Base-by-base conservation (phyloP, 805 yeast species). In the Dipodascopsis uninucleata region DNA sequence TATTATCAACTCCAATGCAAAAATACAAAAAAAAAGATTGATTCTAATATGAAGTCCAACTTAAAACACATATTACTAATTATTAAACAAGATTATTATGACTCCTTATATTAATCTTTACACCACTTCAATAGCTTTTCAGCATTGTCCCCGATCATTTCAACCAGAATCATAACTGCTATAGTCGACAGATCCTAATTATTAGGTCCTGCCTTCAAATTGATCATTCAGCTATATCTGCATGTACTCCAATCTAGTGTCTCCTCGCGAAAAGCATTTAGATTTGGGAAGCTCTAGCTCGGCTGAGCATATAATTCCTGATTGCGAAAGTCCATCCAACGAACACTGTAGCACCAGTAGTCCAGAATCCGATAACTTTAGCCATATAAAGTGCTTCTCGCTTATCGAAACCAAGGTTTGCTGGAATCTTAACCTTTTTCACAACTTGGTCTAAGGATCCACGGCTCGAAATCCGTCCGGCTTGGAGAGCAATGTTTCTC, bases 271-370 rank as follows among this genome's bases (percentile, higher is more conserved):
- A 26, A 26, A 12, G 14, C 29, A 12, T 12, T 12, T 14, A 26
- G 12, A 12, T 12, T 12, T 14, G 14, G 14, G 29, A n/a, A n/a
- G n/a, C n/a, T n/a, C n/a, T n/a, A n/a, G n/a, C n/a, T n/a, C n/a
- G n/a, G n/a, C n/a, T n/a, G 29, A 26, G 12, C 12, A 18, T 10
- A 8, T 35, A 35, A 31, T 35, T 8, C 38, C n/a, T 9, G 26
- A 18, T 10, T 12, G 40, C 40, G 10, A 28, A 38, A 9, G 44
- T n/a, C 44, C 44, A 36, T 20, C 42, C 42, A 17, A 38, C 20
- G 20, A 38, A 38, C n/a, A 7, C 20, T 16, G 40, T 6, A 35
- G 31, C 23, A n/a, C n/a, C 23, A 5, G 42, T 9, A 8, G 42
- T 8, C 9, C 25, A 38, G 23, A 20, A 9, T 6, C 22, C 42